Percentiles rank a stretch among this genome's conserved stretches.
phyloP scores from a whole-genome alignment of 169 alveolate species.

The Eimeria acervulina region DNA sequence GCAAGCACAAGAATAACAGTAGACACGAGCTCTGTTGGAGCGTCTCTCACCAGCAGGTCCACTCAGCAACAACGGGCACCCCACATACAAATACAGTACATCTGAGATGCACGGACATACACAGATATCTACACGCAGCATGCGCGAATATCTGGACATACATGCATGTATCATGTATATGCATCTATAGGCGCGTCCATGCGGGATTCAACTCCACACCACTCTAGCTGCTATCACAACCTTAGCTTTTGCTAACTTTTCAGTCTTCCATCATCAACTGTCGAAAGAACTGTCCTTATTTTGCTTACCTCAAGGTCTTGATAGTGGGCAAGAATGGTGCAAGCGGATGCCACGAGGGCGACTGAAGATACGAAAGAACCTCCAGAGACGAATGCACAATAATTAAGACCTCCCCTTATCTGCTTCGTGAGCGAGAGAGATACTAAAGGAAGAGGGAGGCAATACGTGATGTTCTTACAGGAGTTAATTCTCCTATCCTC shows the following conservation, averaged over 20 bases:
- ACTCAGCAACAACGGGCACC: no score
- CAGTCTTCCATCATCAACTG: no score
- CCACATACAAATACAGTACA: background rate
- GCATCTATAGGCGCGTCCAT: background rate
- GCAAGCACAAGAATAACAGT: background rate
- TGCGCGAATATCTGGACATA: background rate
- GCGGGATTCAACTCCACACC: background rate
- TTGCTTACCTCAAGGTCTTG: slow-evolving; percentile 50
- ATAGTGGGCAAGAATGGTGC: slow-evolving; percentile 57
- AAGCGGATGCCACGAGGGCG: slow-evolving; percentile 53
- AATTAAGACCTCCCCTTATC: background rate
- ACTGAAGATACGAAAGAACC: slow-evolving; percentile 11
- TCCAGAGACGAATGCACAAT: background rate
- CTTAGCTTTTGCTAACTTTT: no score
- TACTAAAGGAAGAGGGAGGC: background rate
- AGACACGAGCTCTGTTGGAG: background rate
- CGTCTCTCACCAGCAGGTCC: background rate
- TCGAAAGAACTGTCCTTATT: background rate
- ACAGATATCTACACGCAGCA: no score
- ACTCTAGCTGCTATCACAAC: background rate
- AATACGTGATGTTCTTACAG: background rate
- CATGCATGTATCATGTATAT: background rate
- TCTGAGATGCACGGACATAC: background rate
- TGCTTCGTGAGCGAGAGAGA: background rate
- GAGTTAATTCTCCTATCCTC: background rate